Evolutionary conservation across 306 rosid genomes (phyloP).

Genomic region (barrel medic (Medicago truncatula)): MtrunA17r5.0-ANR NC_053045.1:48470001-48470500

Average conservation of each 20-base stretch:
- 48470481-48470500: not conserved
- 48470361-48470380: slow-evolving; percentile 90
- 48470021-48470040: no score
- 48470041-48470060: slow-evolving; percentile 1
- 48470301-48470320: slow-evolving; percentile 80
- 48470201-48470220: slow-evolving; percentile 10
- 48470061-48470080: not conserved
- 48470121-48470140: not conserved
- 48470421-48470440: slow-evolving; percentile 35
- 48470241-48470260: slow-evolving; percentile 17
- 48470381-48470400: slow-evolving; percentile 69
- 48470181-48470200: slow-evolving; percentile 21
- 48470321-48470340: slow-evolving; percentile 73
- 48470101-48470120: not conserved
- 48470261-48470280: slow-evolving; percentile 61
- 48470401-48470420: slow-evolving; percentile 63
- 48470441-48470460: slow-evolving; percentile 10
- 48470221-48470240: slow-evolving; percentile 9
- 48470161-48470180: not conserved
- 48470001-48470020: not conserved
- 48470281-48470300: slow-evolving; percentile 71
- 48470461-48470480: slow-evolving; percentile 12
- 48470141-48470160: slow-evolving; percentile 14
- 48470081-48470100: not conserved
- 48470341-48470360: slow-evolving; percentile 88